Base-by-base conservation (phyloP, 1,284 basidiomycete species). In the Wallemia hederae region DNA sequence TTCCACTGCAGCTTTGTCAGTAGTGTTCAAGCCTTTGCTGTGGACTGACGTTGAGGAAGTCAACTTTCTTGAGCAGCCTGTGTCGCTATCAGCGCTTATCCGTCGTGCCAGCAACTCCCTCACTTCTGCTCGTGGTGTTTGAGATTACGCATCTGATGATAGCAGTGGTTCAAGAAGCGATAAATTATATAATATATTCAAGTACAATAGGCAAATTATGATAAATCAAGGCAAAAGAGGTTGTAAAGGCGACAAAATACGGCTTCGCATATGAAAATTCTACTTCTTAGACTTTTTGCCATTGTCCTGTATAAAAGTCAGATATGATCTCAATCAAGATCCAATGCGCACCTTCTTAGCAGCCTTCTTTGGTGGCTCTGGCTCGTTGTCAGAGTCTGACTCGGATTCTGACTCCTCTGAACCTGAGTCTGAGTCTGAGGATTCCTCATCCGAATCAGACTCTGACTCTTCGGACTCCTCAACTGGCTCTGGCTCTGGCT, bases 121-220 rank as follows among this genome's bases (percentile, higher is more conserved):
- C 24, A 62, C 61, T 84, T 89, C 70, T 88, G 81, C 71, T 96
- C 90, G 72, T 96, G 90, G 69, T 87, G 79, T 74, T 91, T 92
- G 71, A 96, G 78, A 72, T 89, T 81, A 64, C 90, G 78, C 75
- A 90, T 87, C 7, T 31, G 14, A 49, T 22, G 9, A 22, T n/a
- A 49, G n/a, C 39, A 15, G 5, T 15, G n/a, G 5, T 15, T 15
- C 14, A 49, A 14, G 39, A n/a, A 15, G 22, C 9, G 22, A 49
- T 49, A 49, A 11, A 22, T 17, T 14, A 49, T 14, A 49, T 22
- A 17, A 31, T 17, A 31, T 31, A 7, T 31, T 31, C 29, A 31
- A 49, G 5, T 17, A 49, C 11, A 49, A 49, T 5, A n/a, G 11
- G 22, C 39, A 17, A 49, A 22, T n/a, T n/a, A n/a, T n/a, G n/a